phyloP scores from a whole-genome alignment of 768 basidiomycete species.

The Pleurotus salmoneostramineus region DNA sequence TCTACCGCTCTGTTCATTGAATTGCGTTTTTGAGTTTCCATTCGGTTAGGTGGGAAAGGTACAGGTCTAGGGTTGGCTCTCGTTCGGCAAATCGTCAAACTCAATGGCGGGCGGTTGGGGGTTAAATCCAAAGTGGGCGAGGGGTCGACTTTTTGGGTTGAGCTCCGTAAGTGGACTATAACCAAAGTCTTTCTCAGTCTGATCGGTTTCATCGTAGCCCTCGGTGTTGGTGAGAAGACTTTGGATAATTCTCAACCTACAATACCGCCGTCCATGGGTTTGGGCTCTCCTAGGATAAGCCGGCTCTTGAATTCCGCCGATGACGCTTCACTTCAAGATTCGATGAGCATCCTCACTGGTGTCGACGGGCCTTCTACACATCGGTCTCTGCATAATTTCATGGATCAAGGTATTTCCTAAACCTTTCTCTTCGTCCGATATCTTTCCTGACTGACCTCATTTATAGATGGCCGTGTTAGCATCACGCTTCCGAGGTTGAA shows the following conservation, averaged over 20 bases:
- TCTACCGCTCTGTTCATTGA: neutral
- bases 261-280: neutral
- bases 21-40: neutral
- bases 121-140: slow-evolving; percentile 40
- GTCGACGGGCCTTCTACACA: slow-evolving; percentile 25
- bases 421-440: neutral
- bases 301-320: slow-evolving; percentile 12
- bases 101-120: slow-evolving; percentile 51
- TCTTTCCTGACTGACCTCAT: neutral
- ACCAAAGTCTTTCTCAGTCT: neutral
- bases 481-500: slow-evolving; percentile 33
- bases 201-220: neutral
- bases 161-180: slow-evolving; percentile 27
- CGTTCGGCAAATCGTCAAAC: slow-evolving; percentile 54
- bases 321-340: slow-evolving; percentile 12
- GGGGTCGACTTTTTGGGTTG: slow-evolving; percentile 80
- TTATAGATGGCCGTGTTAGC: slow-evolving; percentile 44
- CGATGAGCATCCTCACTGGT: slow-evolving; percentile 10
- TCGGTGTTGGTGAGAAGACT: slow-evolving; percentile 14
- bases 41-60: slow-evolving; percentile 31
- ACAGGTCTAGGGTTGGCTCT: slow-evolving; percentile 56
- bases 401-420: slow-evolving; percentile 41
- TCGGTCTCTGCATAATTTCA: slow-evolving; percentile 36
- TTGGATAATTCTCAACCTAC: neutral
- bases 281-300: slow-evolving; percentile 7